Percentiles rank a stretch among this genome's conserved stretches.
Evolutionary conservation across 306 rosid species (phyloP).

Genomic region (Malus sieversii): DNA sequence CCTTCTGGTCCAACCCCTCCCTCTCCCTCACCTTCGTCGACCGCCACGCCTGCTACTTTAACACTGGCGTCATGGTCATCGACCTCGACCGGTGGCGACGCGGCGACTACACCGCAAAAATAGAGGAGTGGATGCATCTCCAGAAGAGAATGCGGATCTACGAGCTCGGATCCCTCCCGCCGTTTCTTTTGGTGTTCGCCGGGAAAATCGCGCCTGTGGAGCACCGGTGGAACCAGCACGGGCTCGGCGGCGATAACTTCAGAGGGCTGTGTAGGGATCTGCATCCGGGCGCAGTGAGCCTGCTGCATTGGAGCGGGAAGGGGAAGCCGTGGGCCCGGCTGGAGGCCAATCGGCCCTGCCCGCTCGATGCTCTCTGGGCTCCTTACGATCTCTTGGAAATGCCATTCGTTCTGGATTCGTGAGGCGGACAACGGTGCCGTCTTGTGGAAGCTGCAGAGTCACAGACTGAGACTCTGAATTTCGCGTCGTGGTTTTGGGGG

Average conservation of each 20-base stretch:
- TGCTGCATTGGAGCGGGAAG: conserved; percentile 95
- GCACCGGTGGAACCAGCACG: conserved; percentile 92
- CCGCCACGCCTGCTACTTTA: conserved; percentile 64
- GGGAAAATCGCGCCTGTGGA: conserved; percentile 66
- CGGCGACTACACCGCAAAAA: conserved; percentile 50
- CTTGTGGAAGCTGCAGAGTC: neutral
- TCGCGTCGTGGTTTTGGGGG: neutral
- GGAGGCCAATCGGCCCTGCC: conserved; percentile 79
- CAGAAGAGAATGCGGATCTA: conserved; percentile 81
- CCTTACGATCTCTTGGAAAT: conserved; percentile 75
- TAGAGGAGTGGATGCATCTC: conserved; percentile 89
- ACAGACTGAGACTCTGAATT: neutral
- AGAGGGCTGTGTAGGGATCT: conserved; percentile 73
- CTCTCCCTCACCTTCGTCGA: conserved; percentile 49
- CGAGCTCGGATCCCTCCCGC: conserved; percentile 72
- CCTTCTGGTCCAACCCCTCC: conserved; percentile 81
- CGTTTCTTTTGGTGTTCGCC: conserved; percentile 69
- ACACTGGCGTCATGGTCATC: conserved; percentile 93
- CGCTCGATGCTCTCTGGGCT: conserved; percentile 89
- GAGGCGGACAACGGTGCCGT: neutral
- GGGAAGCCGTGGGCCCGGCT: conserved; percentile 91
- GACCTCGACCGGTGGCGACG: conserved; percentile 63
- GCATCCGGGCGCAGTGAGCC: conserved; percentile 82
- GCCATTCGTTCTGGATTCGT: conserved; percentile 72
- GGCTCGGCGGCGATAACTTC: conserved; percentile 74